Evolutionary conservation across 23 red algal genomes (phyloP).

Genomic region (Chondrus crispus): DNA sequence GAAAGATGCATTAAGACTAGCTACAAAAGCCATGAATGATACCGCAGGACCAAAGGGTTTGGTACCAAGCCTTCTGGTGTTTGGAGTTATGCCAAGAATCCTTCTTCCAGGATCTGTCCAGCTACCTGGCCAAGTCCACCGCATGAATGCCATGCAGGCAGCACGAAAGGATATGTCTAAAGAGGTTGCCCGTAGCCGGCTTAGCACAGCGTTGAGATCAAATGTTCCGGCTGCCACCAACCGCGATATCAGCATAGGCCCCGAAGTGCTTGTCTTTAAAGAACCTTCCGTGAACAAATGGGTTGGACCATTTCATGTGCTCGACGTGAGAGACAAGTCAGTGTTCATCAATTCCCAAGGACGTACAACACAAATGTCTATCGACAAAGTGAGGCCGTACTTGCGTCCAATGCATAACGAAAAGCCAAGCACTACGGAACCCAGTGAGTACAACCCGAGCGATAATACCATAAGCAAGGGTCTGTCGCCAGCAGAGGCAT

Average conservation of each 20-base stretch:
- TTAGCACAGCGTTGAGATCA: not conserved
- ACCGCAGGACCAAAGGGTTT: slow-evolving; percentile 1
- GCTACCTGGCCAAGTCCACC: not conserved
- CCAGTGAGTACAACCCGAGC: too few relatives aligned
- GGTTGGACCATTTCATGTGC: not conserved
- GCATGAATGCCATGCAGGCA: not conserved
- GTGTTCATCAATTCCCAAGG: not conserved
- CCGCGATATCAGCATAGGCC: not conserved
- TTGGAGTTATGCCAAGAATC: not conserved
- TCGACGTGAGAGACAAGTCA: not conserved
- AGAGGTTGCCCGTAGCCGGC: not conserved
- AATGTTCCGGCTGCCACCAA: not conserved
- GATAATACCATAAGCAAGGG: too few relatives aligned
- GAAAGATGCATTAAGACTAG: not conserved
- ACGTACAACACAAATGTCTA: not conserved
- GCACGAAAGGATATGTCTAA: not conserved
- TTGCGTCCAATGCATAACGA: not conserved
- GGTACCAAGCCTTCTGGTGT: not conserved
- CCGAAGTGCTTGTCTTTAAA: not conserved
- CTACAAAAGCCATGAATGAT: slow-evolving; percentile 15
- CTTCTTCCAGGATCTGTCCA: not conserved
- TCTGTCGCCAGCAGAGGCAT: too few relatives aligned
- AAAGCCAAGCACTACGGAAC: not conserved
- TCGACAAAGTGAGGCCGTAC: slow-evolving; percentile 21
- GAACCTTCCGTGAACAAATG: not conserved